Base-by-base conservation (phyloP, 1,284 basidiomycete species). In the Melampsora americana region DNA sequence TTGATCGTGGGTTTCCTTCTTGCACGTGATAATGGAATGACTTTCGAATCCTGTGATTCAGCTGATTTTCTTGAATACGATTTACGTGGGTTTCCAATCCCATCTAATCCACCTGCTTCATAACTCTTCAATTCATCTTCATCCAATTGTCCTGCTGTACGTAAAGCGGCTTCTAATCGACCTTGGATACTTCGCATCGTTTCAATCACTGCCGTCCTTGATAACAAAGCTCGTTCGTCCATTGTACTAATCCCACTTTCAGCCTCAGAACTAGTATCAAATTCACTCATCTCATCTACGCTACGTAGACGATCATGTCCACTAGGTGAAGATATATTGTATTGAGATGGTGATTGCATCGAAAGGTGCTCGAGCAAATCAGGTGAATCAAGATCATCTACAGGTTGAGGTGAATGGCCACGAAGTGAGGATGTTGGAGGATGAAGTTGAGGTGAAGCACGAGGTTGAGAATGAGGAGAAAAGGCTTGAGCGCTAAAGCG, bases 111-210 rank as follows among this genome's bases (percentile, higher is more conserved):
- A 35, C 44, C 53, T 39, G 32, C 56, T 11, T 77, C 66, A 44
- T 69, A 77, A 56, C 74, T 62, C 56, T 65, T 75, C 5, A 75
- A 30, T 35, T 75, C 73, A 60, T 75, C 73, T 48, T 75, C 73
- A 68, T 75, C 73, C 1, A 75, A 56, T 16, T 70, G 72, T 12
- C 66, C 76, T 1, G 77, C 76, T 5, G 67, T 76, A 14, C 78
- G 72, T n/a, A 80, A 71, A 0, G 76, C 78, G 66, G 78, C 61
- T 12, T 78, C 66, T 11, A 80, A 78, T 1, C 79, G 62, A n/a
- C 56, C 61, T 28, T 79, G 79, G 35, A 80, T 78, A 26, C 72
- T 73, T 18, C 65, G 50, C 48, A 80, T 69, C 14, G 79, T 75
- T 60, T 79, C 79, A 16, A 78, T 67, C 1, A 77, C 77, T 1